These are phyloP conservation scores for Fusarium virguliforme DNA, from an alignment of 2,329 filamentous ascomycete species.

Conservation along the genomic window DNA sequence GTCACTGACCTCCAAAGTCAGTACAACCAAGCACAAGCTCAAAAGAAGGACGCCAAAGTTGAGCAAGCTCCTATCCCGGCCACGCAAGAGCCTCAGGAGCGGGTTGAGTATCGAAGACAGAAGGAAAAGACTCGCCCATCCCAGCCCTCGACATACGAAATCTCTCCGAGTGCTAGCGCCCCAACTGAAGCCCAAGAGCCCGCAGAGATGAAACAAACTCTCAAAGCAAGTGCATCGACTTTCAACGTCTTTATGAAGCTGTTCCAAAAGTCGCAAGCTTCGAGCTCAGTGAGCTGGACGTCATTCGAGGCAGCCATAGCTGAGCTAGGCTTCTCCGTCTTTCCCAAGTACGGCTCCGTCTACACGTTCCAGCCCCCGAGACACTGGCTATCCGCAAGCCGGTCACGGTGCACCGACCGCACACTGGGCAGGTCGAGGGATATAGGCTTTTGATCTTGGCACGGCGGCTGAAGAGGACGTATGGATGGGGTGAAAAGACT, in stretches of 20 bases:
- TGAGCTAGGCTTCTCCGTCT: conserved; percentile 59
- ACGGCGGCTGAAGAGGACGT: conserved; percentile 54
- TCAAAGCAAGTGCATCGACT: conserved; percentile 60
- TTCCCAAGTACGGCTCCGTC: conserved; percentile 60
- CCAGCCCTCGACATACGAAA: no score
- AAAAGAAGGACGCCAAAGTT: neutral
- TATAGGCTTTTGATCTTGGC: conserved; percentile 50
- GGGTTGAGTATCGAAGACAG: conserved; percentile 46
- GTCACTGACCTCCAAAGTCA: conserved; percentile 34
- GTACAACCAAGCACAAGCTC: conserved; percentile 57
- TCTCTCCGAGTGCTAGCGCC: no score
- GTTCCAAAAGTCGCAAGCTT: conserved; percentile 53
- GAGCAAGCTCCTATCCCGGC: neutral
- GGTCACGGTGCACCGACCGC: conserved; percentile 58
- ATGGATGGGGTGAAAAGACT: conserved; percentile 56
- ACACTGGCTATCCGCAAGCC: conserved; percentile 48
- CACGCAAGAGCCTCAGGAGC: neutral
- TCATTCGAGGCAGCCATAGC: conserved; percentile 61
- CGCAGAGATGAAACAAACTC: conserved; percentile 16
- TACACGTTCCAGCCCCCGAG: conserved; percentile 59
- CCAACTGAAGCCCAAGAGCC: neutral
- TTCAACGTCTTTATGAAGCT: conserved; percentile 58
- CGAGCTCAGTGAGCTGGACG: conserved; percentile 55
- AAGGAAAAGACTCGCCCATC: conserved; percentile 61
- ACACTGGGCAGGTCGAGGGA: conserved; percentile 57